Conservation (phyloP, 176 grass and related monocot species). For the Cenchrus fungigraminus region DNA sequence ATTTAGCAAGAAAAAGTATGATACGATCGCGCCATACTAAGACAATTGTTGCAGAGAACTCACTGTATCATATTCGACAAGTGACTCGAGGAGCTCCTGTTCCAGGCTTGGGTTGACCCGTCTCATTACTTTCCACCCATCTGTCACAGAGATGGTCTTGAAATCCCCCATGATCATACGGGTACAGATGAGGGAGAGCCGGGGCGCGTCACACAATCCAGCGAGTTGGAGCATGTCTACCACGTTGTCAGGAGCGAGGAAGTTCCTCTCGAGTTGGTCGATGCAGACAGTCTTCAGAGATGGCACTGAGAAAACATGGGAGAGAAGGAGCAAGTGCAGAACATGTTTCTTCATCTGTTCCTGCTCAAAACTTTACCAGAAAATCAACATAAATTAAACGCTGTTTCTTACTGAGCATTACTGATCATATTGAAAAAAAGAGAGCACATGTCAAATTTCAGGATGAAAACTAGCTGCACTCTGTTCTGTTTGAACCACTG, state of each 20-base stretch:
- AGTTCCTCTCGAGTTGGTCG: slow-evolving; percentile 57
- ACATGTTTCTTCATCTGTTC: slow-evolving; percentile 67
- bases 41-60: slow-evolving; percentile 31
- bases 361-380: slow-evolving; percentile 61
- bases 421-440: background rate
- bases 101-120: slow-evolving; percentile 57
- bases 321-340: slow-evolving; percentile 72
- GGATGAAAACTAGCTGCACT: background rate
- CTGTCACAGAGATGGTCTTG: slow-evolving; percentile 53
- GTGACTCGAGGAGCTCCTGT: slow-evolving; percentile 64
- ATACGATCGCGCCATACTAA: background rate
- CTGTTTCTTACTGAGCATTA: background rate
- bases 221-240: slow-evolving; percentile 79
- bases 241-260: slow-evolving; percentile 74
- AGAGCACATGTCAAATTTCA: background rate
- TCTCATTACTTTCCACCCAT: slow-evolving; percentile 87
- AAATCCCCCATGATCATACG: slow-evolving; percentile 69
- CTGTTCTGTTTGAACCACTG: background rate
- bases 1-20: background rate
- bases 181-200: slow-evolving; percentile 63
- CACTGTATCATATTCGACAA: slow-evolving; percentile 60
- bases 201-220: slow-evolving; percentile 67
- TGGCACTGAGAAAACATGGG: slow-evolving; percentile 64
- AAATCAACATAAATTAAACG: background rate
- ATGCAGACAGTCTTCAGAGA: slow-evolving; percentile 63